A percentile compares a stretch with the other conserved stretches of the same genome.
Conservation (phyloP, 139 green algal species). For the Gonium pectorale region DNA sequence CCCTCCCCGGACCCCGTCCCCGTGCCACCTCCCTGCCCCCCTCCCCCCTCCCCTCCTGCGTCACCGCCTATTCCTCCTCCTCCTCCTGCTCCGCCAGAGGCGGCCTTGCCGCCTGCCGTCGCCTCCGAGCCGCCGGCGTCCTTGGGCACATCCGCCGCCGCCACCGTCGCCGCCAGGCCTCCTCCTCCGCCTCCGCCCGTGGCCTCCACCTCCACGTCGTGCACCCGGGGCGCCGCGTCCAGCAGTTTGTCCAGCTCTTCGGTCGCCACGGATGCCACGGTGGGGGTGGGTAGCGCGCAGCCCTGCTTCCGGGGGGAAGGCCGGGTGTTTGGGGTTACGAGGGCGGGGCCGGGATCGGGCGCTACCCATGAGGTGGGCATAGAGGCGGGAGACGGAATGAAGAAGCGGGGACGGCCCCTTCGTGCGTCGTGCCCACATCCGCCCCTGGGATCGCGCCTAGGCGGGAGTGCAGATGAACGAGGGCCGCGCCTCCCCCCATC, state of each 20-base stretch:
- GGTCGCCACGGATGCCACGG: constrained; percentile 2
- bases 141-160: neutral
- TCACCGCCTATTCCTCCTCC: neutral
- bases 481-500: no score
- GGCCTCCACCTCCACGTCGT: constrained; percentile 33
- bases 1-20: no score
- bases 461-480: no score
- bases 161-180: neutral
- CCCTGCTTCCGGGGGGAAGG: neutral
- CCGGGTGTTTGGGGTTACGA: no score
- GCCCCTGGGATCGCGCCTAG: no score
- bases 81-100: neutral
- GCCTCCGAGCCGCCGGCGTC: no score
- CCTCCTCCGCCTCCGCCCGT: neutral
- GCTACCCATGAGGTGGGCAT: no score
- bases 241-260: constrained; percentile 38
- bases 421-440: no score
- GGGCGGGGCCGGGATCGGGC: no score
- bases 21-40: neutral
- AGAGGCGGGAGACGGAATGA: no score
- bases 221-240: constrained; percentile 44
- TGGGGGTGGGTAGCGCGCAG: neutral
- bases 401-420: no score
- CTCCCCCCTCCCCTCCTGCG: neutral
- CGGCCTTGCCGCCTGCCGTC: no score